A percentile compares a stretch with the other conserved stretches of the same genome.
phyloP scores from a whole-genome alignment of 2,329 filamentous ascomycete species.

The Cladobotryum mycophilum region DNA sequence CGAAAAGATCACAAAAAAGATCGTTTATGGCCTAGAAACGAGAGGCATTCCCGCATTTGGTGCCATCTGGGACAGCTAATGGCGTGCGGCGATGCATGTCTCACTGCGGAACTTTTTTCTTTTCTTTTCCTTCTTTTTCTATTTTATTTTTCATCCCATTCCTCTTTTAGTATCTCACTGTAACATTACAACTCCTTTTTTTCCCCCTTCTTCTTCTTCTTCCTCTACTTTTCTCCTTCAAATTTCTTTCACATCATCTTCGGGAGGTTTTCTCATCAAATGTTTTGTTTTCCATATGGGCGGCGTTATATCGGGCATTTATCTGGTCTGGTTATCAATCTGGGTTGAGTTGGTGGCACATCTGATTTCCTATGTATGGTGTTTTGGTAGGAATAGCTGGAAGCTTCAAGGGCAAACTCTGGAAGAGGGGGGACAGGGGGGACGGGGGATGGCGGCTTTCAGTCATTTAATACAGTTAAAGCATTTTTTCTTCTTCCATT shows the following conservation, averaged over 20 bases:
- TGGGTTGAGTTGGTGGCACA: too few relatives aligned
- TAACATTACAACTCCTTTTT: neutral
- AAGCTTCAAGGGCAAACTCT: too few relatives aligned
- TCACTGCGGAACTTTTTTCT: neutral
- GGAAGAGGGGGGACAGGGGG: too few relatives aligned
- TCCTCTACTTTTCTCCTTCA: neutral
- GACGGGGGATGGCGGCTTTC: too few relatives aligned
- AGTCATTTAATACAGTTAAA: too few relatives aligned
- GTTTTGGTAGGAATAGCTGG: too few relatives aligned
- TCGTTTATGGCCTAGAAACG: conserved; percentile 63
- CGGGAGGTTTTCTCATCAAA: neutral
- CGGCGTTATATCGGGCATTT: neutral
- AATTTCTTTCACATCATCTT: neutral
- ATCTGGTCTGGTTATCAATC: too few relatives aligned
- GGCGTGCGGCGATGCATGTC: neutral
- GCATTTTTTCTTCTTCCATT: too few relatives aligned
- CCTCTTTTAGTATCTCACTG: neutral
- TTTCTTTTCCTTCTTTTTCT: neutral
- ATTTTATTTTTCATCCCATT: neutral
- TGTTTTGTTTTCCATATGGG: neutral
- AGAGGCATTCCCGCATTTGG: conserved; percentile 63
- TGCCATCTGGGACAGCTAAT: conserved; percentile 61
- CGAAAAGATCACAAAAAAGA: conserved; percentile 57
- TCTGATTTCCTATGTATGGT: too few relatives aligned
- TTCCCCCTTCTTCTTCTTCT: neutral